Percentiles rank a stretch among this genome's conserved stretches.
These are phyloP conservation scores for Kalmusia sp. DNA, from an alignment of 2,329 filamentous ascomycete genomes.

Conservation along the genomic window DNA sequence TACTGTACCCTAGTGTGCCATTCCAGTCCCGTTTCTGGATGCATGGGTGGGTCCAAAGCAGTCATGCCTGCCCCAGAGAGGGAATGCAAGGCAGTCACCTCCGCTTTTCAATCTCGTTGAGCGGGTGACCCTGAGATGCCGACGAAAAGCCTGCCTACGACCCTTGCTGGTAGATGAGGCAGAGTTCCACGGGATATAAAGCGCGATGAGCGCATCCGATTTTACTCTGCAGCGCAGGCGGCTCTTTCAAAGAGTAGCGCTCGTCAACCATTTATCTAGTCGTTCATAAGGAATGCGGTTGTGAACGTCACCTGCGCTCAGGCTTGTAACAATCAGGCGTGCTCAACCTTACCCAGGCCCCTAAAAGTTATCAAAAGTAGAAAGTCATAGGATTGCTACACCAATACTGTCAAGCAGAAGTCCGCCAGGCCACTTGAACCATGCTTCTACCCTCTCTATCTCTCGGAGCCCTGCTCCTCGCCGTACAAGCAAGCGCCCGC, in stretches of 20 bases:
- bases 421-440: constrained; percentile 4
- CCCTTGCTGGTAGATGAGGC: constrained; percentile 1
- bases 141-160: background rate
- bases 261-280: no score
- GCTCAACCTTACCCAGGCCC: no score
- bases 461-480: constrained; percentile 20
- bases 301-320: no score
- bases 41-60: constrained; percentile 4
- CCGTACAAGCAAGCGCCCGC: constrained; percentile 26
- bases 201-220: background rate
- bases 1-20: constrained; percentile 8
- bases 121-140: constrained; percentile 3
- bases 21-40: constrained; percentile 16
- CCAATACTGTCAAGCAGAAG: no score
- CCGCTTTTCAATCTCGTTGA: constrained; percentile 6
- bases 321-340: no score
- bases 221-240: background rate
- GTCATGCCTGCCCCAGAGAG: constrained; percentile 3
- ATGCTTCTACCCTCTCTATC: constrained; percentile 30
- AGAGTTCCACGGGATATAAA: background rate
- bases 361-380: no score
- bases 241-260: no score
- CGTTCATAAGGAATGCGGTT: no score
- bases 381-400: no score
- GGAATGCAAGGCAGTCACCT: constrained; percentile 11